Percentiles rank a stretch among this genome's conserved stretches.
Evolutionary conservation across 805 yeast species (phyloP).

Genomic region (Candida jianshihensis): DNA sequence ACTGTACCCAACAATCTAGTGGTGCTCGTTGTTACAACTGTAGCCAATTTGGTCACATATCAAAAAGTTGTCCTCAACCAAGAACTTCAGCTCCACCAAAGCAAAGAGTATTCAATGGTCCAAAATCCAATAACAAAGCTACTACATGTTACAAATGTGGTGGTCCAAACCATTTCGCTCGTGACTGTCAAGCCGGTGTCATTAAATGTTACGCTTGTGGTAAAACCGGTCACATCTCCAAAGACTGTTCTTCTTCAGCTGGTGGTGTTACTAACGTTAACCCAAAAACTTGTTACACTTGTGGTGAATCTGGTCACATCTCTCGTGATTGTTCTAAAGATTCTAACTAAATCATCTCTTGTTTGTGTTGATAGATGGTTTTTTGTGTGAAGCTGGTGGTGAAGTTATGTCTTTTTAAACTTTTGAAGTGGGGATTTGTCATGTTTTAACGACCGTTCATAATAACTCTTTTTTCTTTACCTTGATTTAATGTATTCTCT

Average conservation of each 20-base stretch:
- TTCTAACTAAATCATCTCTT: not conserved
- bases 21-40: slow-evolving; percentile 78
- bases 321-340: slow-evolving; percentile 58
- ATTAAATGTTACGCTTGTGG: slow-evolving; percentile 92
- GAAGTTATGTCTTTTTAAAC: slow-evolving; percentile 1
- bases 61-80: slow-evolving; percentile 64
- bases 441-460: slow-evolving; percentile 13
- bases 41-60: slow-evolving; percentile 72
- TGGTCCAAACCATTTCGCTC: slow-evolving; percentile 89
- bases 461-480: slow-evolving; percentile 1
- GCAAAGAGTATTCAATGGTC: slow-evolving; percentile 12
- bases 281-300: slow-evolving; percentile 35
- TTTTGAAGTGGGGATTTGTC: slow-evolving; percentile 7
- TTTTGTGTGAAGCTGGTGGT: slow-evolving; percentile 6
- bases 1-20: slow-evolving; percentile 53
- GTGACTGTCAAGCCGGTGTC: slow-evolving; percentile 68
- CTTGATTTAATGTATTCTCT: not conserved
- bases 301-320: slow-evolving; percentile 70
- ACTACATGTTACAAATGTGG: slow-evolving; percentile 85
- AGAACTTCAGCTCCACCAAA: slow-evolving; percentile 17
- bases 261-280: slow-evolving; percentile 36
- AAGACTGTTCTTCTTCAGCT: slow-evolving; percentile 62
- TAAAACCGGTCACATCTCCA: slow-evolving; percentile 80
- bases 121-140: slow-evolving; percentile 24
- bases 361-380: slow-evolving; percentile 2